A percentile compares a stretch with the other conserved stretches of the same genome.
Conservation (phyloP, 164 flowering plant genomes). For the Magnolia kwangsiensis region DNA sequence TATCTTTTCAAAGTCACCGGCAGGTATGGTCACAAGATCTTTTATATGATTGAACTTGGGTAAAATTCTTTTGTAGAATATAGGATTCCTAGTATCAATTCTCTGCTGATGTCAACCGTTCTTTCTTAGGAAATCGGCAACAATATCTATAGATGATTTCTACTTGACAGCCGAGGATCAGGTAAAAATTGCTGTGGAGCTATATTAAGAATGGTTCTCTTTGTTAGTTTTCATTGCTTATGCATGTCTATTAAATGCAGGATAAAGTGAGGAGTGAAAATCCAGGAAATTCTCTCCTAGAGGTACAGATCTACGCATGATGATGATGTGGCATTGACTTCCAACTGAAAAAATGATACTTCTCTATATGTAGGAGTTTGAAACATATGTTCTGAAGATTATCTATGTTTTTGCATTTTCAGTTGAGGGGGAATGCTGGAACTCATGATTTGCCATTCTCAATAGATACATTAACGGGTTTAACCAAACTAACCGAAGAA, state of each 20-base stretch:
- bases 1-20: slow-evolving; percentile 62
- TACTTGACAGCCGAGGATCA: slow-evolving; percentile 88
- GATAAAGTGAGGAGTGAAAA: slow-evolving; percentile 68
- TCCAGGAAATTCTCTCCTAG: slow-evolving; percentile 82
- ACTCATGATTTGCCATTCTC: slow-evolving; percentile 88
- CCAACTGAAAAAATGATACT: not conserved
- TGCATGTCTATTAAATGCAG: slow-evolving; percentile 28
- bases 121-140: slow-evolving; percentile 63
- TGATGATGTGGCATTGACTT: not conserved
- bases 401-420: slow-evolving; percentile 1
- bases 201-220: not conserved
- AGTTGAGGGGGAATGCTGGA: slow-evolving; percentile 98
- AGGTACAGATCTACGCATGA: slow-evolving; percentile 42
- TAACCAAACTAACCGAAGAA: slow-evolving; percentile 66
- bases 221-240: not conserved
- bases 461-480: slow-evolving; percentile 57
- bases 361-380: not conserved
- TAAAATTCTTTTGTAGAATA: not conserved
- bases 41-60: slow-evolving; percentile 1
- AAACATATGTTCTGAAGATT: not conserved
- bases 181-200: slow-evolving; percentile 34
- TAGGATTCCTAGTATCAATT: not conserved
- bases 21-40: slow-evolving; percentile 40
- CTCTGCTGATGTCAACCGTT: not conserved
- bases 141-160: slow-evolving; percentile 93